These are phyloP conservation scores for Trametes hirsuta DNA, from an alignment of 1,284 basidiomycete species.

Conservation along the genomic window DNA sequence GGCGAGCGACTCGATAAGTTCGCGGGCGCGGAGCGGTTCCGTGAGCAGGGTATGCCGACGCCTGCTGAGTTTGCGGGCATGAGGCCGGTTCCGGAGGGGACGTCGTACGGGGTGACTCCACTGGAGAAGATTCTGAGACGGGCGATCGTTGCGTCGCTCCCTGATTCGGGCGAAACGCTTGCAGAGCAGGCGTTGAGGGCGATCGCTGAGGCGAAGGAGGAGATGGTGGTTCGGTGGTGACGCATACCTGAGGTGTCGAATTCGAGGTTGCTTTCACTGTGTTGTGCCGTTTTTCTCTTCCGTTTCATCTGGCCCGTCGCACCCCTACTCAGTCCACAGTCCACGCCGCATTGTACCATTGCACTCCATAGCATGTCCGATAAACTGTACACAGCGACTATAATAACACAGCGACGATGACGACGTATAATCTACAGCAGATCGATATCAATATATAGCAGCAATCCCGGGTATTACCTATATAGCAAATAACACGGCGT, in stretches of 20 bases:
- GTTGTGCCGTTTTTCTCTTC: not conserved
- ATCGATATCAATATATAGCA: not conserved
- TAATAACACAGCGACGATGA: not conserved
- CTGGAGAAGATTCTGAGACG: slow-evolving; percentile 33
- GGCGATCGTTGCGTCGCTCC: slow-evolving; percentile 24
- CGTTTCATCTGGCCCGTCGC: not conserved
- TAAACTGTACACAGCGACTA: not conserved
- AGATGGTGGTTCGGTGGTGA: slow-evolving; percentile 5
- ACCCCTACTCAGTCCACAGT: not conserved
- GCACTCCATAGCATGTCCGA: not conserved
- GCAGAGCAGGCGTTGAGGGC: slow-evolving; percentile 10
- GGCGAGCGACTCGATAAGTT: not conserved
- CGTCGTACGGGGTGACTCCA: slow-evolving; percentile 22
- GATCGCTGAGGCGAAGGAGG: slow-evolving; percentile 10
- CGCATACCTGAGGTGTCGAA: no score
- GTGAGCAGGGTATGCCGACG: slow-evolving; percentile 19
- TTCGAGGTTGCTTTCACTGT: no score
- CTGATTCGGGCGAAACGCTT: not conserved
- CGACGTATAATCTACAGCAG: not conserved
- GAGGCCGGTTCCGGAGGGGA: not conserved
- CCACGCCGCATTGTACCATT: not conserved
- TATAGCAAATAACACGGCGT: not conserved
- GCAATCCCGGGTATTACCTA: not conserved
- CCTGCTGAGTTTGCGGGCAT: slow-evolving; percentile 13
- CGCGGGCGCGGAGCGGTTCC: not conserved